Conservation (phyloP, 352 stramenopile species). For the Phytophthora sp. region DNA sequence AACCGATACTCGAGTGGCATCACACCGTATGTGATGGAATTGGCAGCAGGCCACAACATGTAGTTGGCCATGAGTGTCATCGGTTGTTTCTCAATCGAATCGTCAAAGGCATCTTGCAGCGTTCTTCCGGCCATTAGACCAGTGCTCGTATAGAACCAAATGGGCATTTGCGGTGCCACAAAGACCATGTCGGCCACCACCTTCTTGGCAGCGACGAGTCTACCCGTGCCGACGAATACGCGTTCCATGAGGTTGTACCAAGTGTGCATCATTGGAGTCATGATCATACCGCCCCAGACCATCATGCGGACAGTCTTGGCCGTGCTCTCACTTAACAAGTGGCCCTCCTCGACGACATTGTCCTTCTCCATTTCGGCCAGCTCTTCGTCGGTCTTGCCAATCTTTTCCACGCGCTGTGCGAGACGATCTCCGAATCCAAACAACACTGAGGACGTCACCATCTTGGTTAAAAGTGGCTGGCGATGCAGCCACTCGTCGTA, state of each 20-base stretch:
- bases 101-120: constrained; percentile 20
- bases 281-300: constrained; percentile 85
- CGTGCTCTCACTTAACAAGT: constrained; percentile 19
- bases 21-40: constrained; percentile 39
- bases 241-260: constrained; percentile 89
- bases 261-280: constrained; percentile 88
- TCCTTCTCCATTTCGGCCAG: constrained; percentile 13
- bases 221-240: constrained; percentile 25
- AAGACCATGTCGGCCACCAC: constrained; percentile 42
- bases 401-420: constrained; percentile 35
- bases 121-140: constrained; percentile 33
- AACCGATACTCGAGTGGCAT: constrained; percentile 40
- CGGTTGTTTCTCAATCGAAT: constrained; percentile 32
- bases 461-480: constrained; percentile 62
- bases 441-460: constrained; percentile 55
- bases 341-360: neutral
- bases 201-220: constrained; percentile 35
- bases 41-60: constrained; percentile 39
- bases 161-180: constrained; percentile 33
- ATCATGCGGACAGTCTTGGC: constrained; percentile 61
- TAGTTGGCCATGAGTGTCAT: constrained; percentile 38
- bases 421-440: constrained; percentile 60
- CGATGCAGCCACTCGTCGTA: constrained; percentile 54
- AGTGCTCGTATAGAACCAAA: constrained; percentile 42
- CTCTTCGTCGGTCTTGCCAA: constrained; percentile 24